These are phyloP conservation scores for Tolypocladium ovalisporum DNA, from an alignment of 2,329 filamentous ascomycete genomes.

Conservation along the genomic window DNA sequence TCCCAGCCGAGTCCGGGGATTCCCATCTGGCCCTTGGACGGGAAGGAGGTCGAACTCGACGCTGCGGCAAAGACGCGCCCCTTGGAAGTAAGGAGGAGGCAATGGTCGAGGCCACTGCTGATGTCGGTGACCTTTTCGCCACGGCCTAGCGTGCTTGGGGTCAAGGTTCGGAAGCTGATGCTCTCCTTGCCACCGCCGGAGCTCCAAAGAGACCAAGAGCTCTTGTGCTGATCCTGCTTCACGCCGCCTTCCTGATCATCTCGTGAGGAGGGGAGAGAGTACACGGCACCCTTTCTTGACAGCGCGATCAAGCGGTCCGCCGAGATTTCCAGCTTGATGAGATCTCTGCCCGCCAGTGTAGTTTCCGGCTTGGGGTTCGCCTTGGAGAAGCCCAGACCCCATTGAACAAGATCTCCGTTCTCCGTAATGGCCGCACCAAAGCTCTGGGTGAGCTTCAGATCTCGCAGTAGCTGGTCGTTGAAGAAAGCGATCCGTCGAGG, in stretches of 20 bases:
- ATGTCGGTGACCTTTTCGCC: slow-evolving; percentile 67
- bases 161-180: slow-evolving; percentile 63
- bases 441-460: slow-evolving; percentile 71
- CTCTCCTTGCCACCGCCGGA: slow-evolving; percentile 16
- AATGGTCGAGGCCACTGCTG: slow-evolving; percentile 73
- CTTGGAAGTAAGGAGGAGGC: slow-evolving; percentile 69
- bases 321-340: slow-evolving; percentile 67
- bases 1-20: slow-evolving; percentile 73
- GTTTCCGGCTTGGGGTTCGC: slow-evolving; percentile 50
- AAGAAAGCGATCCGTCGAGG: slow-evolving; percentile 74
- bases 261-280: slow-evolving; percentile 70
- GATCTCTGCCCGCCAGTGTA: slow-evolving; percentile 73
- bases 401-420: slow-evolving; percentile 81
- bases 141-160: slow-evolving; percentile 51
- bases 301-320: slow-evolving; percentile 75
- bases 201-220: slow-evolving; percentile 64
- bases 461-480: slow-evolving; percentile 71
- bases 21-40: slow-evolving; percentile 76
- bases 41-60: slow-evolving; percentile 66
- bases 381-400: slow-evolving; percentile 69
- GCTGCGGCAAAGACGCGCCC: slow-evolving; percentile 87
- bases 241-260: slow-evolving; percentile 55
- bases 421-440: slow-evolving; percentile 85
- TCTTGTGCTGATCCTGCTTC: slow-evolving; percentile 46
- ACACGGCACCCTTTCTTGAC: slow-evolving; percentile 63